Conservation (phyloP, 305 asterid species). For the Fraxinus xanthoxyloides region DNA sequence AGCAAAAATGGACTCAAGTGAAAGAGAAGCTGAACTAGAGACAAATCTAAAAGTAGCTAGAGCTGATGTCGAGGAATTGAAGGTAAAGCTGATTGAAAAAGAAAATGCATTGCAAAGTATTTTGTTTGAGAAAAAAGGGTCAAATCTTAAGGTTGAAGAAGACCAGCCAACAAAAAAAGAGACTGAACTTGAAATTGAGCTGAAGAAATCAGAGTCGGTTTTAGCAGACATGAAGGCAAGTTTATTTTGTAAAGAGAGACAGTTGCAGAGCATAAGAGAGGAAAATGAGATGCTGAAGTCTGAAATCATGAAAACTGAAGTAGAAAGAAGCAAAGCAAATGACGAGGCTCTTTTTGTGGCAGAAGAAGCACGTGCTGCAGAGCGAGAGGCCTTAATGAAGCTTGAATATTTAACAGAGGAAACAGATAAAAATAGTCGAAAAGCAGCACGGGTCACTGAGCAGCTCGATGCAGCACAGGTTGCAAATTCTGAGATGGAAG, state of each 20-base stretch:
- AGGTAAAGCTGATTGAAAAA: conserved; percentile 34
- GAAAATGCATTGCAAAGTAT: conserved; percentile 34
- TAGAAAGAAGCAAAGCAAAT: conserved; percentile 33
- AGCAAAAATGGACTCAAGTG: conserved; percentile 44
- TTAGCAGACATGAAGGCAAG: conserved; percentile 44
- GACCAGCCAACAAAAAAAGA: conserved; percentile 26
- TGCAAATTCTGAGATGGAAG: conserved; percentile 65
- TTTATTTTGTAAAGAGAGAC: conserved; percentile 48
- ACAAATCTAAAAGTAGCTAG: conserved; percentile 37
- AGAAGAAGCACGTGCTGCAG: conserved; percentile 57
- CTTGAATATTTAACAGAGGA: conserved; percentile 65
- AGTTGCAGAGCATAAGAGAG: conserved; percentile 41
- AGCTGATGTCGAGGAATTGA: conserved; percentile 51
- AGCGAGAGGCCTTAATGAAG: conserved; percentile 58
- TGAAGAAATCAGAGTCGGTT: conserved; percentile 33
- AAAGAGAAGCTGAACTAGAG: conserved; percentile 55
- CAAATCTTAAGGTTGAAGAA: conserved; percentile 27
- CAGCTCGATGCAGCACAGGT: conserved; percentile 77
- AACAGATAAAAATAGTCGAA: conserved; percentile 63
- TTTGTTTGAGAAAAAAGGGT: conserved; percentile 28
- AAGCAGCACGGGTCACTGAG: conserved; percentile 50
- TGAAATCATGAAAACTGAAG: conserved; percentile 46
- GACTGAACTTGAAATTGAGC: conserved; percentile 29
- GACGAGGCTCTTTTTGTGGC: conserved; percentile 46
- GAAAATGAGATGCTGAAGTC: conserved; percentile 63